Evolutionary conservation across 2,329 filamentous ascomycete species (phyloP).

Genomic region (Clonostachys rhizophaga): DNA sequence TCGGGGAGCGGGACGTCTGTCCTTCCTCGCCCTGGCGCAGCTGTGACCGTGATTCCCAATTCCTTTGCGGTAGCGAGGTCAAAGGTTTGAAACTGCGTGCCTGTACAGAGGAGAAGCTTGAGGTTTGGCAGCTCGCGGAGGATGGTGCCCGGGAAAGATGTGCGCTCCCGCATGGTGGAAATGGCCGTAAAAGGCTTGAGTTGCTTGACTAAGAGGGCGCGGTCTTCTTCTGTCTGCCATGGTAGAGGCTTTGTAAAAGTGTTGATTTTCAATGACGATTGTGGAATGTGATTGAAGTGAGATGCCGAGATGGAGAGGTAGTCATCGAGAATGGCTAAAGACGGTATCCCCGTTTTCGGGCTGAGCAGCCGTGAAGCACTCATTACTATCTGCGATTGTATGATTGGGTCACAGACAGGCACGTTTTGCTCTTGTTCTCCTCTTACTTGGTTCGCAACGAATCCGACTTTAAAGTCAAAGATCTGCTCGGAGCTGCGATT

Average conservation of each 20-base stretch:
- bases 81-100: slow-evolving; percentile 53
- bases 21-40: slow-evolving; percentile 33
- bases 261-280: slow-evolving; percentile 37
- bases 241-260: slow-evolving; percentile 51
- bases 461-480: too few species aligned
- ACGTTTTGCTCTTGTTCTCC: too few species aligned
- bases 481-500: too few species aligned
- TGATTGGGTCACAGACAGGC: too few species aligned
- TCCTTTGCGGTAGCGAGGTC: slow-evolving; percentile 47
- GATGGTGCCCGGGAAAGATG: slow-evolving; percentile 50
- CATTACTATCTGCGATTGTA: too few species aligned
- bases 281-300: slow-evolving; percentile 45
- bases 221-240: slow-evolving; percentile 52
- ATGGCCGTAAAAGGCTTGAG: slow-evolving; percentile 55
- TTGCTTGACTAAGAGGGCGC: slow-evolving; percentile 51
- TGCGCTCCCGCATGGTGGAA: slow-evolving; percentile 60
- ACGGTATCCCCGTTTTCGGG: not conserved
- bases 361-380: too few species aligned
- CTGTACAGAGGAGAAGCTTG: slow-evolving; percentile 58
- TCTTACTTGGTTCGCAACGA: too few species aligned
- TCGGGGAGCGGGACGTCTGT: slow-evolving; percentile 8
- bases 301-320: slow-evolving; percentile 56
- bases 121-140: slow-evolving; percentile 56
- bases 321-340: slow-evolving; percentile 64
- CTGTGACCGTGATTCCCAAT: slow-evolving; percentile 43